These are phyloP conservation scores for Clavulina sp. DNA, from an alignment of 768 basidiomycete species.

Conservation along the genomic window DNA sequence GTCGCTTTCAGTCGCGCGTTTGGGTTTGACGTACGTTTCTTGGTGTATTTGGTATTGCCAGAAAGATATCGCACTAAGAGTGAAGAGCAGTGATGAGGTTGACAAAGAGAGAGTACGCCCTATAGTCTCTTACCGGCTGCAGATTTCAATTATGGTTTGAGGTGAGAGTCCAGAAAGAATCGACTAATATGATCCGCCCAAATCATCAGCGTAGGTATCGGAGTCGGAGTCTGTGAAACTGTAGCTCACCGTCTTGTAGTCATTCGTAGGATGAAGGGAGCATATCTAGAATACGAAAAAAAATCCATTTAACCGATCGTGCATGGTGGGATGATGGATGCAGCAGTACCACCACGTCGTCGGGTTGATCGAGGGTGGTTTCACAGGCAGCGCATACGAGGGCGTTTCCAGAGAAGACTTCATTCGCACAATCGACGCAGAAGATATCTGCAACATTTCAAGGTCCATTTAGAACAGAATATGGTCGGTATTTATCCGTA, in stretches of 20 bases:
- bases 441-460: neutral
- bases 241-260: constrained; percentile 63
- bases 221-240: neutral
- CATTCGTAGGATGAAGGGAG: constrained; percentile 71
- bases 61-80: constrained; percentile 57
- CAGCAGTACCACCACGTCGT: constrained; percentile 41
- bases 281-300: constrained; percentile 34
- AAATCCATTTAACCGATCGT: constrained; percentile 3
- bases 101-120: neutral
- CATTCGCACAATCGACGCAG: constrained; percentile 63
- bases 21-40: constrained; percentile 37
- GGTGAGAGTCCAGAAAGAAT: constrained; percentile 70
- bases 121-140: constrained; percentile 37
- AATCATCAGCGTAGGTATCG: neutral
- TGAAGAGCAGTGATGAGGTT: constrained; percentile 1
- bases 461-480: constrained; percentile 43
- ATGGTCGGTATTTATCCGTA: constrained; percentile 57
- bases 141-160: constrained; percentile 61
- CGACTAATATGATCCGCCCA: constrained; percentile 30
- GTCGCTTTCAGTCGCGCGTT: neutral
- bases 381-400: constrained; percentile 78
- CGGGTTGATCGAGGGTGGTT: constrained; percentile 63
- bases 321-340: constrained; percentile 11
- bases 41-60: constrained; percentile 86
- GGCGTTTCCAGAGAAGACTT: constrained; percentile 49